Percentiles rank a stretch among this genome's conserved stretches.
Conservation (phyloP, 2,329 filamentous ascomycete genomes). For the Spiromastix sp. region DNA sequence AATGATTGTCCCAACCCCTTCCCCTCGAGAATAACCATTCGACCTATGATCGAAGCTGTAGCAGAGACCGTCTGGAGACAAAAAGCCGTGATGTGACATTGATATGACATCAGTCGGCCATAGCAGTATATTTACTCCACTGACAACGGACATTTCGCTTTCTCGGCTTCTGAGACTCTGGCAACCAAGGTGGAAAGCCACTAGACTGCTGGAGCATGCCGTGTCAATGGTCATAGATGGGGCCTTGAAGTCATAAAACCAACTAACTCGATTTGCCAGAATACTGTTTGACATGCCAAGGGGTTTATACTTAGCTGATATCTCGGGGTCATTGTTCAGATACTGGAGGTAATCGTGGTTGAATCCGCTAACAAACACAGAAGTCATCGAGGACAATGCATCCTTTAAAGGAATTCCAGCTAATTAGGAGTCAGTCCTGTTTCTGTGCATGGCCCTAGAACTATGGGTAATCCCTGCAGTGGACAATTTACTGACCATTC, state of each 20-base stretch:
- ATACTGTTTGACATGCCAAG: conserved; percentile 15
- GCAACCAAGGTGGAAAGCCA: conserved; percentile 20
- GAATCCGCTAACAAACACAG: conserved; percentile 12
- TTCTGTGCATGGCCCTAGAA: no score
- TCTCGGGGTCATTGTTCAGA: conserved; percentile 9
- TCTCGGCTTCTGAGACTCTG: conserved; percentile 14
- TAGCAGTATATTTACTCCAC: conserved; percentile 7
- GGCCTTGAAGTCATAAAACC: conserved; percentile 18
- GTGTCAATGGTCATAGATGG: conserved; percentile 19
- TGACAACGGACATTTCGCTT: conserved; percentile 9
- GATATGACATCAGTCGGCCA: conserved; percentile 6
- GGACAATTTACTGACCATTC: conserved; percentile 9
- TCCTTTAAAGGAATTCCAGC: conserved; percentile 12
- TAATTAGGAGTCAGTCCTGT: conserved; percentile 5
- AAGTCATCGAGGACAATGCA: conserved; percentile 11
- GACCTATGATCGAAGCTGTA: conserved; percentile 24
- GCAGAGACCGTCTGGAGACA: conserved; percentile 14
- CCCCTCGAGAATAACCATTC: conserved; percentile 34
- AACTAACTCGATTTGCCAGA: conserved; percentile 19
- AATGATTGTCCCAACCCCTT: conserved; percentile 29
- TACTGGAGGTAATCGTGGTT: conserved; percentile 10
- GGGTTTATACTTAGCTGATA: conserved; percentile 9
- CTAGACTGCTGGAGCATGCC: conserved; percentile 18
- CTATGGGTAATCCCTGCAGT: no score
- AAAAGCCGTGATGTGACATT: conserved; percentile 8